Evolutionary conservation across 2,329 filamentous ascomycete genomes (phyloP), one percentile per base, ranked within the genome.

Genomic region (Phialemoniopsis sp.): DNA sequence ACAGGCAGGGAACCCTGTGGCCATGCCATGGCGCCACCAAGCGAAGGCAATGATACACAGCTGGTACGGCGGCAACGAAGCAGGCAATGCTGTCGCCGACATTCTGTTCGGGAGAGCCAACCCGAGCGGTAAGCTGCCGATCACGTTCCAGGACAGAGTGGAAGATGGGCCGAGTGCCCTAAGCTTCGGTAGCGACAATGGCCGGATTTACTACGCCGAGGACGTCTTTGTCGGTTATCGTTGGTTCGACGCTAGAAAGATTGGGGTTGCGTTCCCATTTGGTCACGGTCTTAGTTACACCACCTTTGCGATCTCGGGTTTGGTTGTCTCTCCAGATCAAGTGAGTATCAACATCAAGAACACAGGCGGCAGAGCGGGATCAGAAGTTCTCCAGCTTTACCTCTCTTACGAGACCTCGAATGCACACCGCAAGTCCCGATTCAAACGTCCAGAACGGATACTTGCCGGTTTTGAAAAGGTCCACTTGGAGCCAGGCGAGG

Each of bases 221-320:
- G 87, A 88, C 44, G 69, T 93, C 34, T 91, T 88, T 57, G 71
- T 91, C 29, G 87, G 87, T 4, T 93, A 93, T 63, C 73, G 86
- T 16, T 89, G 82, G 66, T 93, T 88, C 58, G 87, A 93, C 54
- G 82, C 77, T 51, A 71, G 75, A n/a, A 70, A 80, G 29, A 70
- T 79, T 5, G 68, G 72, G 1, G 77, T 83, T 0, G 72, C 85
- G 19, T 93, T 90, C 61, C 74, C 83, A 41, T 94, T 94, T 56
- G 87, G 87, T 12, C 82, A 89, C 53, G 88, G 88, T 3, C 69
- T 93, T 2, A 86, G 82, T 13, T 93, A 90, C 62, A 89, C 86
- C 0, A 78, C 67, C 0, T 91, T 91, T 56, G 49, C 58, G 10
- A 58, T 62, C 39, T 66, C 58, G 1, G 56, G 66, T 15, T 18